Evolutionary conservation across 75 land plant genomes (phyloP).

Genomic region (Picea sitchensis): DNA sequence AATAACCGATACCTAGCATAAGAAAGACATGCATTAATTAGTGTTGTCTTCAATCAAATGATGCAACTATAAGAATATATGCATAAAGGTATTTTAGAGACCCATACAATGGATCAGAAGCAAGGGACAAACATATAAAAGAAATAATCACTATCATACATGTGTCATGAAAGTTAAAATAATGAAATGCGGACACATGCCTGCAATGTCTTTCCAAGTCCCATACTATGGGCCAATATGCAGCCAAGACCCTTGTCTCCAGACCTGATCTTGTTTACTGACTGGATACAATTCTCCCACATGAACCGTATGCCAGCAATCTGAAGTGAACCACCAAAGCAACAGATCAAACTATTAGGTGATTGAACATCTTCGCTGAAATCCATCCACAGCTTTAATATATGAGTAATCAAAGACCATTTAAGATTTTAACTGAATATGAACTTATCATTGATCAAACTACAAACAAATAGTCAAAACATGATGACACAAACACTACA

Average conservation of each 20-base stretch:
- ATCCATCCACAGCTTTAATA: background rate
- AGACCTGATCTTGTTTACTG: conserved; percentile 73
- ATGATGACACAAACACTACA: background rate
- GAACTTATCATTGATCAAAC: background rate
- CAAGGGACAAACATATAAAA: background rate
- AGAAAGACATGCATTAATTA: background rate
- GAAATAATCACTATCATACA: background rate
- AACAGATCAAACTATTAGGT: background rate
- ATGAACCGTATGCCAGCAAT: conserved; percentile 87
- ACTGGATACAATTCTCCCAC: conserved; percentile 98
- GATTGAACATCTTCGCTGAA: background rate
- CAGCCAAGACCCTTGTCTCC: conserved; percentile 97
- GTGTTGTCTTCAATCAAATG: background rate
- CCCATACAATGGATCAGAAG: background rate
- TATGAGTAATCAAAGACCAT: background rate
- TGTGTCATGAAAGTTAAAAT: background rate
- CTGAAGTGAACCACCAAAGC: conserved; percentile 38
- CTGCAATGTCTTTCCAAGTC: conserved; percentile 99
- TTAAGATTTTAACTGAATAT: too few species aligned
- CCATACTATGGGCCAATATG: conserved; percentile 98
- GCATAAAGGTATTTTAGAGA: background rate
- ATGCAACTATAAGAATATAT: background rate
- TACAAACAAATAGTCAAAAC: background rate
- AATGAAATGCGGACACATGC: conserved; percentile 23
- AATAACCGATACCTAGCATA: background rate